A percentile compares a stretch with the other conserved stretches of the same genome.
These are phyloP conservation scores for Fusarium sp. DNA, from an alignment of 2,329 filamentous ascomycete genomes.

Conservation along the genomic window DNA sequence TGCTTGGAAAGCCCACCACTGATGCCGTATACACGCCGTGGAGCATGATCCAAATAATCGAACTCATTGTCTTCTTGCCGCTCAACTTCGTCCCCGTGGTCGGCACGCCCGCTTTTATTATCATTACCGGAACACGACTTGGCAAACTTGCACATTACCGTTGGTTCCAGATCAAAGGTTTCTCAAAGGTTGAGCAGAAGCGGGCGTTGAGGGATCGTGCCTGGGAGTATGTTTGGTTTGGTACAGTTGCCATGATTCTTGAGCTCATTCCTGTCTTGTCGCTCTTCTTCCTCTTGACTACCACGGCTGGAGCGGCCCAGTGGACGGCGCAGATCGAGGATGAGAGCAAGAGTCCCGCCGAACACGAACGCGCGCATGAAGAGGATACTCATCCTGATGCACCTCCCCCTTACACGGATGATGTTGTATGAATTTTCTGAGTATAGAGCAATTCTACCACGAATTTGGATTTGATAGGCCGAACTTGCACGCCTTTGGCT, in stretches of 20 bases:
- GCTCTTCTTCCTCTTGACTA: slow-evolving; percentile 95
- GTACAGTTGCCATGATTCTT: slow-evolving; percentile 83
- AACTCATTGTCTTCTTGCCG: slow-evolving; percentile 82
- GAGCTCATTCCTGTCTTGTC: slow-evolving; percentile 91
- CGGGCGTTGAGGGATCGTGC: slow-evolving; percentile 74
- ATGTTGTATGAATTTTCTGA: slow-evolving; percentile 26
- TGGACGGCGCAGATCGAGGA: slow-evolving; percentile 87
- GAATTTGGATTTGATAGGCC: not conserved
- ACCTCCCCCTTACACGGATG: slow-evolving; percentile 51
- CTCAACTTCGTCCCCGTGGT: slow-evolving; percentile 89
- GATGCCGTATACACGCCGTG: slow-evolving; percentile 87
- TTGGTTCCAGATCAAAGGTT: slow-evolving; percentile 84
- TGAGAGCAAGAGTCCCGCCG: slow-evolving; percentile 53
- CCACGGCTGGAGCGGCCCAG: slow-evolving; percentile 84
- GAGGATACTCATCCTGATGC: slow-evolving; percentile 39
- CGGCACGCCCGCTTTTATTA: slow-evolving; percentile 86
- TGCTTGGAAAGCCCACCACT: slow-evolving; percentile 84
- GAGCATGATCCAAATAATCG: slow-evolving; percentile 89
- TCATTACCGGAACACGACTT: slow-evolving; percentile 87
- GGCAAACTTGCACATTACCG: slow-evolving; percentile 92
- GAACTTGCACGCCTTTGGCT: not conserved
- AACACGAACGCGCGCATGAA: slow-evolving; percentile 19
- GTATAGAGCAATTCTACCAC: not conserved
- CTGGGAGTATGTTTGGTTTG: slow-evolving; percentile 95
- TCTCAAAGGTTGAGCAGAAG: slow-evolving; percentile 80